Conservation (phyloP, 2,329 filamentous ascomycete species). For the Aspergillus fijiensis region DNA sequence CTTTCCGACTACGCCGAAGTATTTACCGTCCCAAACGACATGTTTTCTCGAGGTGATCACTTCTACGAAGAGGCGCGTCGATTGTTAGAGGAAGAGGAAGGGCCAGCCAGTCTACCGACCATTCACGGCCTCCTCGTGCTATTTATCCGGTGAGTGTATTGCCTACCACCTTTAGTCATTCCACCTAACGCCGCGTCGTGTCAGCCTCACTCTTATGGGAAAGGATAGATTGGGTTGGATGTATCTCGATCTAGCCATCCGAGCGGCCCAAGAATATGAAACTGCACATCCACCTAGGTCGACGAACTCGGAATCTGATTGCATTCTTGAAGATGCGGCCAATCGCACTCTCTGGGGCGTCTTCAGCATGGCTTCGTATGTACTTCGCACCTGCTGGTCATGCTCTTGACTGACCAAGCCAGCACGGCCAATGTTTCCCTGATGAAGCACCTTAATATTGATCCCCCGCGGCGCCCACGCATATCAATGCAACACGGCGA, state of each 20-base stretch:
- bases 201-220: constrained; percentile 28
- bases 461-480: constrained; percentile 15
- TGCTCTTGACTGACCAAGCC: background rate
- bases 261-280: constrained; percentile 24
- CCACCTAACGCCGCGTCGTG: background rate
- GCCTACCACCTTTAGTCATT: too few species aligned
- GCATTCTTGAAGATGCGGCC: constrained; percentile 13
- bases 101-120: constrained; percentile 24
- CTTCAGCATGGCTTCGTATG: constrained; percentile 20
- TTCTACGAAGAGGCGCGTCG: constrained; percentile 33
- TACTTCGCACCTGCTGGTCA: background rate
- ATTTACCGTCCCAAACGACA: constrained; percentile 24
- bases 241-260: constrained; percentile 26
- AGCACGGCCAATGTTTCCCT: constrained; percentile 21
- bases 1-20: constrained; percentile 30
- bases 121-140: constrained; percentile 29
- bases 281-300: constrained; percentile 15
- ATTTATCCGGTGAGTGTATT: constrained; percentile 22
- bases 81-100: constrained; percentile 28
- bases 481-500: constrained; percentile 16
- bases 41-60: constrained; percentile 26
- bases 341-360: constrained; percentile 24
- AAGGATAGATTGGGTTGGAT: constrained; percentile 32
- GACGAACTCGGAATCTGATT: constrained; percentile 10
- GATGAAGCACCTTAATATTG: constrained; percentile 22